Conservation (phyloP, 2,329 filamentous ascomycete species). For the Trichoderma aggressivum region DNA sequence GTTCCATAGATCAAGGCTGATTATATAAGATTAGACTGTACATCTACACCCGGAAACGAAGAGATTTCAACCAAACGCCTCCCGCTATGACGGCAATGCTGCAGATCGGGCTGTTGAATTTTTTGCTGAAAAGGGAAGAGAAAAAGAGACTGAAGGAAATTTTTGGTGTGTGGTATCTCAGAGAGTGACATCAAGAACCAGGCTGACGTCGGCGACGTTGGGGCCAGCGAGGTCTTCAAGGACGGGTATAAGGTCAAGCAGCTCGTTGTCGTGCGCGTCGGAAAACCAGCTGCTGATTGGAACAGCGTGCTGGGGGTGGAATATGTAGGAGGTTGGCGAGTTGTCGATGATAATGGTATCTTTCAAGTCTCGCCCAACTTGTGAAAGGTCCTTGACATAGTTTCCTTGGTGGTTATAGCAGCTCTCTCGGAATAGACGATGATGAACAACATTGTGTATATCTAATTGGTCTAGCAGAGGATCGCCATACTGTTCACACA, state of each 20-base stretch:
- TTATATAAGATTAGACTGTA: slow-evolving; percentile 53
- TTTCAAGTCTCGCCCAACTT: slow-evolving; percentile 90
- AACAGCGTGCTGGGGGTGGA: slow-evolving; percentile 97
- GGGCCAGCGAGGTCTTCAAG: slow-evolving; percentile 90
- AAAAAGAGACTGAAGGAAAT: slow-evolving; percentile 22
- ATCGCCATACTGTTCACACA: slow-evolving; percentile 73
- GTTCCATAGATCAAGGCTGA: slow-evolving; percentile 24
- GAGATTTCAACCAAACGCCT: slow-evolving; percentile 50
- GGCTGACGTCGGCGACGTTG: slow-evolving; percentile 91
- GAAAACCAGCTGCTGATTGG: slow-evolving; percentile 99
- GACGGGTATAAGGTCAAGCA: slow-evolving; percentile 94
- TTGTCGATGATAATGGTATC: slow-evolving; percentile 99
- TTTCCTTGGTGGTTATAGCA: slow-evolving; percentile 99
- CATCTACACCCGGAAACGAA: slow-evolving; percentile 49
- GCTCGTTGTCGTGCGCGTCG: slow-evolving; percentile 97
- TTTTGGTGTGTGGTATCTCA: slow-evolving; percentile 43
- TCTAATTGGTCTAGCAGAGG: slow-evolving; percentile 93
- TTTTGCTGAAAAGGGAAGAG: slow-evolving; percentile 32
- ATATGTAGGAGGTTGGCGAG: slow-evolving; percentile 98
- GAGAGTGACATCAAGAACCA: slow-evolving; percentile 89
- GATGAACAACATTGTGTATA: slow-evolving; percentile 94
- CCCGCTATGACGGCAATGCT: slow-evolving; percentile 50
- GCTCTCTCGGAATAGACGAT: slow-evolving; percentile 93
- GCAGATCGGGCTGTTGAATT: slow-evolving; percentile 35
- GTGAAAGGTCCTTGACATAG: slow-evolving; percentile 98